Evolutionary conservation across 2,329 filamentous ascomycete species (phyloP), one percentile per base, ranked within the genome.

Genomic region (Hirsutella thompsonii): DNA sequence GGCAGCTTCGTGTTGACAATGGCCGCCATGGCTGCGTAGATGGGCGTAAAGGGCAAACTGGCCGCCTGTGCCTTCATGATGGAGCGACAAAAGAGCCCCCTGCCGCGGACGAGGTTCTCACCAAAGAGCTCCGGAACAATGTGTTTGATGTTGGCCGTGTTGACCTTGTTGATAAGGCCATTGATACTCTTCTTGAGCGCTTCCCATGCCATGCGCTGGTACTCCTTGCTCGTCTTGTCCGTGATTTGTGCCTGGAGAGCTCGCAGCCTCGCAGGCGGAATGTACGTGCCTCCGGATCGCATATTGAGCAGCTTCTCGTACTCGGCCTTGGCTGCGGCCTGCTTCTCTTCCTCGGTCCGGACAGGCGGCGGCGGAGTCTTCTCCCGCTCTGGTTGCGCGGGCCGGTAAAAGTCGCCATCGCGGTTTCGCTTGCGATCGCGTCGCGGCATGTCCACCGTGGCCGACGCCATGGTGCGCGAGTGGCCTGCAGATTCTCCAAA

Each of bases 11-110:
- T 95, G 59, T 98, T 98, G 58, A 96, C 88, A 52, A 96, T 93
- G 30, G 92, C 88, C 2, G 81, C 87, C 81, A 96, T 93, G 38
- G 89, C 86, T 11, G 90, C 92, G 54, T 95, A 94, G 46, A 98
- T 94, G 9, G 90, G 85, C 0, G 92, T 96, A 55, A 96, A 98
- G 0, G 90, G 89, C 59, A 96, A 72, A 69, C 86, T 93, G 9
- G 90, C 88, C 13, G 90, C 88, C 66, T 98, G 92, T 1, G 92
- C 92, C 68, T 96, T 96, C 88, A 96, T 94, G 55, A 98, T 92
- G 52, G 86, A 90, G 48, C 92, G 77, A 64, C 90, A 95, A 61
- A 96, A 95, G 45, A 98, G 65, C 18, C 92, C 92, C 44, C 92
- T 76, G 6, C 92, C 92, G 43, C 92, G 81, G 33, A 98, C 72